A percentile compares a stretch with the other conserved stretches of the same genome.
phyloP scores from a whole-genome alignment of 2,329 filamentous ascomycete species.

The Penicillium crustosum region DNA sequence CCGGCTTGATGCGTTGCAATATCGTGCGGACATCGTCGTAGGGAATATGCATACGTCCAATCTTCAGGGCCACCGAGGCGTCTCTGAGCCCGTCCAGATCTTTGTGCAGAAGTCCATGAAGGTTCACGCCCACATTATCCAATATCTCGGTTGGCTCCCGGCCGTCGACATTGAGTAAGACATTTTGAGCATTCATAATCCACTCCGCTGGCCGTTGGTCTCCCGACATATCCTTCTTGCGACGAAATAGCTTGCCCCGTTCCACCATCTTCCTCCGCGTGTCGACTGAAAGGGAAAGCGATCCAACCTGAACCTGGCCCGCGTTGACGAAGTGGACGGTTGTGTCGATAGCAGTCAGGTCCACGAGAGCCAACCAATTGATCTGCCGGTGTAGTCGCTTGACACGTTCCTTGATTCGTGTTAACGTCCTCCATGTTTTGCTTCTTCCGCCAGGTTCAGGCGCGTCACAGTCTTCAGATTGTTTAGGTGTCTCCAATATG shows the following conservation, averaged over 20 bases:
- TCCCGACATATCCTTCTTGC: constrained; percentile 64
- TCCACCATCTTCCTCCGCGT: constrained; percentile 90
- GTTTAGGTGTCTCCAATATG: constrained; percentile 25
- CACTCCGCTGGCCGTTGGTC: constrained; percentile 83
- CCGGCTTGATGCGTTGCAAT: constrained; percentile 34
- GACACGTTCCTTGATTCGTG: constrained; percentile 75
- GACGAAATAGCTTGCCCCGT: constrained; percentile 82
- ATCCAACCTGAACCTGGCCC: constrained; percentile 80
- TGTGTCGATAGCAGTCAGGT: constrained; percentile 80
- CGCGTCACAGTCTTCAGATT: constrained; percentile 25
- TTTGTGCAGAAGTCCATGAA: constrained; percentile 87
- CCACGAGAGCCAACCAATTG: constrained; percentile 83
- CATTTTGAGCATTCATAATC: constrained; percentile 81
- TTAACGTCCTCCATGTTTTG: constrained; percentile 79
- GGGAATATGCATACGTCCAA: constrained; percentile 85
- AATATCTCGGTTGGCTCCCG: constrained; percentile 82
- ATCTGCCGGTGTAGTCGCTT: constrained; percentile 85
- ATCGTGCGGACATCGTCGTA: constrained; percentile 74
- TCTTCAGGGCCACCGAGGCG: constrained; percentile 83
- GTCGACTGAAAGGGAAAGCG: constrained; percentile 81
- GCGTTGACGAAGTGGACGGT: constrained; percentile 75
- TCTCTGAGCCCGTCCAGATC: constrained; percentile 84
- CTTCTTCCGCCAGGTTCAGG: constrained; percentile 49
- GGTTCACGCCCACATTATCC: constrained; percentile 82
- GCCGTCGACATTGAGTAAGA: constrained; percentile 84